phyloP scores from a whole-genome alignment of 2,329 filamentous ascomycete species.

The Phyllosticta citrichinensis region DNA sequence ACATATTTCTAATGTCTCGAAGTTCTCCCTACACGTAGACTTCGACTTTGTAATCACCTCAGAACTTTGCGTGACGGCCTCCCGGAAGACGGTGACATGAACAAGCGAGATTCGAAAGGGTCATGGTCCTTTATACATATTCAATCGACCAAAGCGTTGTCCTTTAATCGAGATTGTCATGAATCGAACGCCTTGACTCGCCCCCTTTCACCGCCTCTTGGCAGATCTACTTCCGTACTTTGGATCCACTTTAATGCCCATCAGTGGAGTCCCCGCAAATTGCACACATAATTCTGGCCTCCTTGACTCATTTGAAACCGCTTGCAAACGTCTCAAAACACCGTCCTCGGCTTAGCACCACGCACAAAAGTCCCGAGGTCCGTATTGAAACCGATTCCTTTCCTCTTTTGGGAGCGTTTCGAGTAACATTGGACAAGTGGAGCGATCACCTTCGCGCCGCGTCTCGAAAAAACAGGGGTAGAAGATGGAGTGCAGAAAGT shows the following conservation, averaged over 20 bases:
- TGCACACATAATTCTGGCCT: background rate
- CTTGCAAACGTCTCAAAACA: background rate
- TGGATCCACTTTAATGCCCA: background rate
- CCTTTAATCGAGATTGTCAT: background rate
- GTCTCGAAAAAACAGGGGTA: background rate
- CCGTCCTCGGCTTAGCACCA: background rate
- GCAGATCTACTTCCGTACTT: background rate
- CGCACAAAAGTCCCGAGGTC: background rate
- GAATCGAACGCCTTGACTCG: background rate
- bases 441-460: background rate
- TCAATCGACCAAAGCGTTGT: background rate
- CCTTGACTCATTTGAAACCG: background rate
- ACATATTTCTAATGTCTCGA: background rate
- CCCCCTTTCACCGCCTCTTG: background rate
- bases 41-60: background rate
- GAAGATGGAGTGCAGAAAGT: background rate
- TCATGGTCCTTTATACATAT: background rate
- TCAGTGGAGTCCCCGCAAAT: background rate
- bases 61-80: background rate
- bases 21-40: background rate
- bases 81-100: background rate
- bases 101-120: background rate
- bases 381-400: background rate
- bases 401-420: background rate
- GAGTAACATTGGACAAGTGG: background rate